Evolutionary conservation across 2,329 filamentous ascomycete species (phyloP).

Genomic region (Monilinia fructigena): DNA sequence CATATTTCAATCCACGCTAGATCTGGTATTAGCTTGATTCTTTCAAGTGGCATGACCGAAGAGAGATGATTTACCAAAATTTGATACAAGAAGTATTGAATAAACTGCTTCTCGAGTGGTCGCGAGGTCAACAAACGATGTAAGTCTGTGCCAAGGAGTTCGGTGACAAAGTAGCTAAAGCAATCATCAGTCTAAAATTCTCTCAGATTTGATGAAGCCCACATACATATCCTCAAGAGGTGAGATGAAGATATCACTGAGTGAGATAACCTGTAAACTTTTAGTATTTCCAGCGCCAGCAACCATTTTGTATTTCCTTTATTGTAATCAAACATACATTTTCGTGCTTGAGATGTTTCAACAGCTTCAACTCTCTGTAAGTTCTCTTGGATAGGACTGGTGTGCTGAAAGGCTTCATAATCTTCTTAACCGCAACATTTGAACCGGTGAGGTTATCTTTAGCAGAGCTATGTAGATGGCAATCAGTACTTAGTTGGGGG

Average conservation of each 20-base stretch:
- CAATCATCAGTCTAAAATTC: constrained; percentile 28
- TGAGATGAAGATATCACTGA: constrained; percentile 99
- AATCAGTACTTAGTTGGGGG: constrained; percentile 27
- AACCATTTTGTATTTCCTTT: neutral
- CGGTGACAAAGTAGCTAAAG: constrained; percentile 90
- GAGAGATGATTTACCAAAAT: constrained; percentile 69
- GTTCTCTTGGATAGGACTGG: constrained; percentile 96
- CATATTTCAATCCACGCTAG: constrained; percentile 96
- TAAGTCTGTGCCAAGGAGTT: constrained; percentile 93
- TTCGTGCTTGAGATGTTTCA: constrained; percentile 96
- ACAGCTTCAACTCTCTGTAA: constrained; percentile 93
- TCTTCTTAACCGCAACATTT: constrained; percentile 99
- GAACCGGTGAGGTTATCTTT: constrained; percentile 97
- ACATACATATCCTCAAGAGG: constrained; percentile 93
- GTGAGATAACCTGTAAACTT: constrained; percentile 75
- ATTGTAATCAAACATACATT: constrained; percentile 59
- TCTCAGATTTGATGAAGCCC: constrained; percentile 28
- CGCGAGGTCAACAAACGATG: constrained; percentile 92
- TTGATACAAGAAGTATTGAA: constrained; percentile 99
- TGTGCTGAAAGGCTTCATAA: constrained; percentile 99
- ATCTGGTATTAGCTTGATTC: constrained; percentile 27
- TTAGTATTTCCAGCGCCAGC: constrained; percentile 32
- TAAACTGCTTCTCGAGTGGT: constrained; percentile 98
- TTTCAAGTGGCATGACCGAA: neutral
- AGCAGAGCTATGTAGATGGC: constrained; percentile 67